Evolutionary conservation across 371 early-diverging fungal genomes (phyloP).

Genomic region (Apophysomyces elegans): DNA sequence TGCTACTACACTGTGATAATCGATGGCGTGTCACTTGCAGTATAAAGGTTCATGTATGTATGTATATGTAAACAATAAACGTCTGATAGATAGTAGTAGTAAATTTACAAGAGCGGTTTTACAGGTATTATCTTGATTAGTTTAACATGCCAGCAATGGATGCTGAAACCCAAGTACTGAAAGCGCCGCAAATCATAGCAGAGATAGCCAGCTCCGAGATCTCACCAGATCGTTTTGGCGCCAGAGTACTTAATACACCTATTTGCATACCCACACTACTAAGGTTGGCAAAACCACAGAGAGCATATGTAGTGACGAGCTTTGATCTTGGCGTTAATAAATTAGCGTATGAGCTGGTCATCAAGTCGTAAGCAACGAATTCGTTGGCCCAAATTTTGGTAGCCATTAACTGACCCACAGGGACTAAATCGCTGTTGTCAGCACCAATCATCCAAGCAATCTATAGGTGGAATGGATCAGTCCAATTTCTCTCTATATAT

Average conservation of each 20-base stretch:
- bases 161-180: constrained; percentile 85
- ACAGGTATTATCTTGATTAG: constrained; percentile 31
- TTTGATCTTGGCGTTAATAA: constrained; percentile 49
- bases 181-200: constrained; percentile 82
- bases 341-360: constrained; percentile 35
- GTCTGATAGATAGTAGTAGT: too few species aligned
- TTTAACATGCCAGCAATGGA: constrained; percentile 82
- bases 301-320: constrained; percentile 74
- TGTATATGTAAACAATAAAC: too few species aligned
- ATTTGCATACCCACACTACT: constrained; percentile 90
- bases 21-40: too few species aligned
- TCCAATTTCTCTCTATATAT: not conserved
- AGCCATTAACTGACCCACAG: constrained; percentile 79
- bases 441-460: constrained; percentile 88
- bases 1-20: too few species aligned
- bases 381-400: constrained; percentile 91
- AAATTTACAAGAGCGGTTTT: not conserved
- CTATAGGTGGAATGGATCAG: constrained; percentile 11
- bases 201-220: constrained; percentile 78
- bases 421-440: constrained; percentile 59
- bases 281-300: constrained; percentile 91
- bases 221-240: constrained; percentile 80
- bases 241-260: constrained; percentile 79
- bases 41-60: too few species aligned
- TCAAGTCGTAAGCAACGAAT: constrained; percentile 79